Conservation (phyloP, 2,329 filamentous ascomycete species). For the Lecanicillium sp. region DNA sequence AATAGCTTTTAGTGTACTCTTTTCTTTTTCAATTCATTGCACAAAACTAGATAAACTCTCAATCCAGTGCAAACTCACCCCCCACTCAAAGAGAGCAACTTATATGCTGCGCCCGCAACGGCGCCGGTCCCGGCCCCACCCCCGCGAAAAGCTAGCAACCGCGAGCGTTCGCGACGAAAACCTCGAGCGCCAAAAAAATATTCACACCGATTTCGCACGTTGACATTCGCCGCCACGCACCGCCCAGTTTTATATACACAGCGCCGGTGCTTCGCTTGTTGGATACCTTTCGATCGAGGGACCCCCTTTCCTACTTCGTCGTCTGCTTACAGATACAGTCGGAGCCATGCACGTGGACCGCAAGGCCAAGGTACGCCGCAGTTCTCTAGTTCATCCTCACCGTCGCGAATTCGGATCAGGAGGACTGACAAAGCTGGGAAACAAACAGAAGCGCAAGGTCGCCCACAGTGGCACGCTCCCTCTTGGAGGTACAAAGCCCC, state of each 20-base stretch:
- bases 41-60: no score
- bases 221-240: no score
- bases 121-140: slow-evolving; percentile 7
- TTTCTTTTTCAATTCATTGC: no score
- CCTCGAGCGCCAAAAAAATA: neutral
- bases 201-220: neutral
- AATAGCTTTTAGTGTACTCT: no score
- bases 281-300: no score
- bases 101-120: no score
- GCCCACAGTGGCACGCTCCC: neutral
- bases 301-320: no score
- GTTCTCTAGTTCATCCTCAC: neutral
- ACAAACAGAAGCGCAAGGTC: slow-evolving; percentile 11
- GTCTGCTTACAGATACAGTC: no score
- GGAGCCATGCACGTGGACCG: slow-evolving; percentile 1
- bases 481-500: neutral
- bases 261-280: no score
- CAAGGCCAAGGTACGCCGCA: slow-evolving; percentile 4
- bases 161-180: neutral
- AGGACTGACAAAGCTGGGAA: neutral
- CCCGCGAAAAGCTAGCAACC: neutral
- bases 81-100: no score
- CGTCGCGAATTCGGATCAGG: neutral
- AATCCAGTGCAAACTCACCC: no score
- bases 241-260: no score